Evolutionary conservation across 805 yeast genomes (phyloP), one percentile per base, ranked within the genome.

Genomic region (Sungouiozyma ichnusensis): DNA sequence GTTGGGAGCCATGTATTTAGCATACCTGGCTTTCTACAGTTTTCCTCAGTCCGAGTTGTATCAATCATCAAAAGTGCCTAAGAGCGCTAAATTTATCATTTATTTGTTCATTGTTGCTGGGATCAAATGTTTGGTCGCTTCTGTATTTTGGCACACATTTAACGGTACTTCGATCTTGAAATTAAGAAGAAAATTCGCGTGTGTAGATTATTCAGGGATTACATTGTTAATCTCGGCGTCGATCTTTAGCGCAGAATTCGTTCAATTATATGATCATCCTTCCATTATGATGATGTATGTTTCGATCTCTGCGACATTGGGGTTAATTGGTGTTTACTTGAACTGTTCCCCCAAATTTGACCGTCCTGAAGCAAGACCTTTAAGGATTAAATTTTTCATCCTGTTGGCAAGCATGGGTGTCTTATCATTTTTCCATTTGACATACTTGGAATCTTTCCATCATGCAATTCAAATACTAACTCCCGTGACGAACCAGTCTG

Each of bases 301-400:
- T 59, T 35, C 67, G 1, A 68, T 80, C 50, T 82, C 95, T 1
- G 57, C 76, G 1, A 33, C 74, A 1, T 76, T 87, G 43, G 95
- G 97, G 3, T 40, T 69, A 2, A 60, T 76, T 16, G 97, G 97
- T 1, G 74, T 85, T 20, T 58, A 71, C 15, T 77, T 90, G 66
- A 85, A 92, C 43, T 90, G 97, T 95, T 77, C 87, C n/a, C 90
- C 95, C 3, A 72, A 68, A 50, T 90, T 92, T 61, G 97, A 92
- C 61, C 73, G 76, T 43, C 95, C 95, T 3, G 94, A 85, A 55
- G 77, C 85, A 47, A 71, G 95, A 47, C 78, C 81, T 3, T 64
- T 85, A 43, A 70, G 97, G 50, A 85, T 92, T 44, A 69, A 75
- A 11, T 90, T 90, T 51, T 90, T 85, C 60, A 69, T 85, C 18